Evolutionary conservation across 2,329 filamentous ascomycete genomes (phyloP).

Genomic region (Drechslera avenae): DNA sequence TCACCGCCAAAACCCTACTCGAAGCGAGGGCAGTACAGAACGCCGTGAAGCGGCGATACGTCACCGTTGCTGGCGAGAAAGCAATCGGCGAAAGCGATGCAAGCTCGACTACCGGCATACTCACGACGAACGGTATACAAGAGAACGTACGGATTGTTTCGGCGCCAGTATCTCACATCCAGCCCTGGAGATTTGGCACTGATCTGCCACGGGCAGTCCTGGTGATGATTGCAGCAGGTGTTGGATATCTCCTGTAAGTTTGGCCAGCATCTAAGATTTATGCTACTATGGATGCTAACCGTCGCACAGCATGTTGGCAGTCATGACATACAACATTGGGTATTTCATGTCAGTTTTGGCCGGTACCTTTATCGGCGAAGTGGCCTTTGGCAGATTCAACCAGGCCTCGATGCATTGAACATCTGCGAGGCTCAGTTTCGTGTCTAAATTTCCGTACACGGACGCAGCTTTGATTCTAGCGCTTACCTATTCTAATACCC

Average conservation of each 20-base stretch:
- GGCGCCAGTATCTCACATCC: slow-evolving; percentile 57
- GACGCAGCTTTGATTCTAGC: not conserved
- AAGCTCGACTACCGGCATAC: slow-evolving; percentile 67
- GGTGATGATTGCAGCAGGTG: slow-evolving; percentile 73
- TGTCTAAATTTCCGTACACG: not conserved
- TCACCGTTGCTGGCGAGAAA: slow-evolving; percentile 70
- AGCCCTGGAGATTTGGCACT: slow-evolving; percentile 81
- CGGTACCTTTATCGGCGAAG: slow-evolving; percentile 82
- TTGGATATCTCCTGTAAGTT: slow-evolving; percentile 85
- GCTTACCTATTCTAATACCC: too few species aligned
- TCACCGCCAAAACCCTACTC: slow-evolving; percentile 69
- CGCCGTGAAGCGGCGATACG: slow-evolving; percentile 76
- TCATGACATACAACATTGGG: slow-evolving; percentile 88
- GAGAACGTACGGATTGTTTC: slow-evolving; percentile 78
- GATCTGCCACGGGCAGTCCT: slow-evolving; percentile 75
- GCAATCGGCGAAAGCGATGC: slow-evolving; percentile 61
- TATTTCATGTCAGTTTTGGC: slow-evolving; percentile 82
- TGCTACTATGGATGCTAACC: slow-evolving; percentile 21
- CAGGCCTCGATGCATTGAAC: slow-evolving; percentile 24
- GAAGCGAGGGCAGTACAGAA: slow-evolving; percentile 71
- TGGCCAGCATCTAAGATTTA: not conserved
- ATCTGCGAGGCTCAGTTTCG: not conserved
- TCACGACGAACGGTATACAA: slow-evolving; percentile 77
- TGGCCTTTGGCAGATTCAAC: slow-evolving; percentile 74
- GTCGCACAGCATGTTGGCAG: slow-evolving; percentile 76